A percentile compares a stretch with the other conserved stretches of the same genome.
Evolutionary conservation across 2,329 filamentous ascomycete species (phyloP).

Genomic region (Xylariaceae sp.): DNA sequence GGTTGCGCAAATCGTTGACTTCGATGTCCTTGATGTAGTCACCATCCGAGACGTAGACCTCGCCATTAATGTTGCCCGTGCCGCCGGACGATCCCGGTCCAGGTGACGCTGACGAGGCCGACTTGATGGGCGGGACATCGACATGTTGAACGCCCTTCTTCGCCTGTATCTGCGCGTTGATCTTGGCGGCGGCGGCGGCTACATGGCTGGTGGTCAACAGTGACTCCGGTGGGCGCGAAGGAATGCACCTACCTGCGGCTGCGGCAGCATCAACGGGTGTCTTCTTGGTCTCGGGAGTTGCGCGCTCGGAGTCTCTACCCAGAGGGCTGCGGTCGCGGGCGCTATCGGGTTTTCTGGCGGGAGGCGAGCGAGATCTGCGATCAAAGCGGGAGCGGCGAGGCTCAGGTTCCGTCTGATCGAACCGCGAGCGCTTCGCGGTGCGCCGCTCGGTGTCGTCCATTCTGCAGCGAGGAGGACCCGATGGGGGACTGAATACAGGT

Average conservation of each 20-base stretch:
- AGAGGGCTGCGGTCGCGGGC: slow-evolving; percentile 77
- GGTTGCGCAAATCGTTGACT: slow-evolving; percentile 94
- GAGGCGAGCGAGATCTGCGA: slow-evolving; percentile 80
- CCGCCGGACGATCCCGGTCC: slow-evolving; percentile 27
- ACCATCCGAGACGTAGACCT: slow-evolving; percentile 91
- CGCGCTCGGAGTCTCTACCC: slow-evolving; percentile 32
- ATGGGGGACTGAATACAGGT: background rate
- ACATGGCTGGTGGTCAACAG: no score
- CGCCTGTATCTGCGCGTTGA: slow-evolving; percentile 75
- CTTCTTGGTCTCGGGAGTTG: slow-evolving; percentile 35
- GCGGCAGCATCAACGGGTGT: slow-evolving; percentile 60
- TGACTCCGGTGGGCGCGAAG: no score
- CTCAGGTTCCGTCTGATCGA: slow-evolving; percentile 85
- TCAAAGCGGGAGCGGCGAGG: slow-evolving; percentile 78
- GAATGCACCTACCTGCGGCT: slow-evolving; percentile 66
- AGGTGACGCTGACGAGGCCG: slow-evolving; percentile 39
- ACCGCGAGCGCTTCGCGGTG: slow-evolving; percentile 76
- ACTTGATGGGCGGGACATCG: slow-evolving; percentile 75
- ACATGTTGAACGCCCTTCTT: slow-evolving; percentile 88
- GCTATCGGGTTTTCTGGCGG: slow-evolving; percentile 57
- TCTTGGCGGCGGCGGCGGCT: slow-evolving; percentile 84
- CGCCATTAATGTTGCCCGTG: slow-evolving; percentile 61
- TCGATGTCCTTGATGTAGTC: slow-evolving; percentile 99
- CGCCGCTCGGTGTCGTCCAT: slow-evolving; percentile 77
- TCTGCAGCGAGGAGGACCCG: slow-evolving; percentile 3